phyloP scores from a whole-genome alignment of 75 land plant genomes.

The Adiantum capillusveneris region DNA sequence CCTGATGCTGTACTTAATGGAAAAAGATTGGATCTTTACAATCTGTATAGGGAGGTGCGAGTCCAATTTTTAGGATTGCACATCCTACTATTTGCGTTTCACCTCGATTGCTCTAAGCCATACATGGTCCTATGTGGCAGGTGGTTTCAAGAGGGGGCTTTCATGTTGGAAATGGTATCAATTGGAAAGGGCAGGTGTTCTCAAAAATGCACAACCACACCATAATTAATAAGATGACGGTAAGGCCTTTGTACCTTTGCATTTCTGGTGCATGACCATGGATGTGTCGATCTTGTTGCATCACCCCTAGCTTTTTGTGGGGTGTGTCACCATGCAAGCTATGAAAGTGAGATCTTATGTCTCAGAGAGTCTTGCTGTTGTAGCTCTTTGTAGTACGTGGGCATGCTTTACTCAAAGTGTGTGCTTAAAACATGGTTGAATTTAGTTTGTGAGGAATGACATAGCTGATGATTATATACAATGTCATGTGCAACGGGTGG shows the following conservation, averaged over 20 bases:
- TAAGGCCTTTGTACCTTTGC: conserved; percentile 19
- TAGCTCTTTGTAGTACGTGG: too few species aligned
- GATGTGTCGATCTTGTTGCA: too few species aligned
- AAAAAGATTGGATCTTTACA: conserved; percentile 89
- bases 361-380: too few species aligned
- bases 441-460: too few species aligned
- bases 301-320: too few species aligned
- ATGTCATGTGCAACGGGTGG: too few species aligned
- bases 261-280: background rate
- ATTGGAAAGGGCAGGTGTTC: conserved; percentile 99
- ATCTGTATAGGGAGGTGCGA: conserved; percentile 88
- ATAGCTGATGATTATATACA: too few species aligned
- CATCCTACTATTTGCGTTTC: background rate
- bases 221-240: conserved; percentile 90
- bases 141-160: conserved; percentile 99
- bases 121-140: conserved; percentile 19
- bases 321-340: too few species aligned
- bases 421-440: too few species aligned
- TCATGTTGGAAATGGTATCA: conserved; percentile 98
- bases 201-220: conserved; percentile 98
- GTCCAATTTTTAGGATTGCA: background rate
- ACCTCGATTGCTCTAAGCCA: too few species aligned
- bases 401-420: too few species aligned
- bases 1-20: conserved; percentile 96
- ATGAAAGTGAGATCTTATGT: too few species aligned